These are phyloP conservation scores for Paramecium octaurelia DNA, from an alignment of 73 alveolate species.

Conservation along the genomic window DNA sequence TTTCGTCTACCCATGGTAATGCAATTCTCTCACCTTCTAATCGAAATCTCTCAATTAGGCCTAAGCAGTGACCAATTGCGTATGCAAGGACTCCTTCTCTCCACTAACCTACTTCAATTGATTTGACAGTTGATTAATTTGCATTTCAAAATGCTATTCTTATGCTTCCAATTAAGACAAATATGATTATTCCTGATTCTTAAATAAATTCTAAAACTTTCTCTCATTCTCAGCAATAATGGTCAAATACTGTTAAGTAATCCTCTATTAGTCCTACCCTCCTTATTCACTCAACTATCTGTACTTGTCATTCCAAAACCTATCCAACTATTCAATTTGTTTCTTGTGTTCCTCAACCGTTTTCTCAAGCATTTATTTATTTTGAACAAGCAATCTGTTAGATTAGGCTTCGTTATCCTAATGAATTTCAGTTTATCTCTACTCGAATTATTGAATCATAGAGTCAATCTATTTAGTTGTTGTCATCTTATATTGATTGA, in stretches of 20 bases:
- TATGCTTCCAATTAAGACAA: background rate
- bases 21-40: background rate
- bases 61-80: background rate
- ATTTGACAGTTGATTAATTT: background rate
- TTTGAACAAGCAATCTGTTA: background rate
- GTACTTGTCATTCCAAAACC: background rate
- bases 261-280: background rate
- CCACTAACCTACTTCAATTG: background rate
- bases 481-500: background rate
- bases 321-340: background rate
- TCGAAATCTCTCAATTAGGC: constrained; percentile 8
- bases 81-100: background rate
- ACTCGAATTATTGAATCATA: background rate
- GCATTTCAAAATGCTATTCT: background rate
- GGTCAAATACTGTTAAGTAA: background rate
- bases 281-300: background rate
- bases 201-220: background rate
- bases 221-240: background rate
- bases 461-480: background rate
- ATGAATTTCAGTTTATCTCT: background rate
- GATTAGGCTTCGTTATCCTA: background rate
- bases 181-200: background rate
- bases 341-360: background rate
- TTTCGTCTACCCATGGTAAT: background rate
- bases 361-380: background rate